phyloP scores from a whole-genome alignment of 805 yeast genomes.

The Wickerhamomyces bisporus region DNA sequence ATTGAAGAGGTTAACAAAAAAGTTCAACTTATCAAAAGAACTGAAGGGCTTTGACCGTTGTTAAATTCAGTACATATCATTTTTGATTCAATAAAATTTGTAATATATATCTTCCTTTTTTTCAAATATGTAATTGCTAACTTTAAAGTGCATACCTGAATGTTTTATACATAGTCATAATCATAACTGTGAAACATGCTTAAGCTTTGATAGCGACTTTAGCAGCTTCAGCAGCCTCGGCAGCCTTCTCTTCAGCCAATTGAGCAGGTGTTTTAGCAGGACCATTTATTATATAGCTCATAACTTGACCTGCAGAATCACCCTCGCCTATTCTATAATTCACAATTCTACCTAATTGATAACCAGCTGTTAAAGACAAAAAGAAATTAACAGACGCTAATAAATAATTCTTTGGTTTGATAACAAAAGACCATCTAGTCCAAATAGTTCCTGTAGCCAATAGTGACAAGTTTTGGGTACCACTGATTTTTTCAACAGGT shows the following conservation, averaged over 20 bases:
- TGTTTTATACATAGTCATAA: too few species aligned
- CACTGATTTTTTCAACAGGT: conserved; percentile 89
- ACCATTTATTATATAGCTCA: conserved; percentile 57
- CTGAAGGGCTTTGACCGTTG: background rate
- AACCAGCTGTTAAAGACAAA: conserved; percentile 84
- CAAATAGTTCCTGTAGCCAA: conserved; percentile 91
- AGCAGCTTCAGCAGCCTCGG: background rate
- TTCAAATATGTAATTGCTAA: too few species aligned
- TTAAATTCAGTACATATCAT: too few species aligned
- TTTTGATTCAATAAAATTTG: too few species aligned
- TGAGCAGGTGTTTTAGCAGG: background rate
- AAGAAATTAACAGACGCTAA: conserved; percentile 93
- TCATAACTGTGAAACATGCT: too few species aligned
- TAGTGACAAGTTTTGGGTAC: conserved; percentile 70
- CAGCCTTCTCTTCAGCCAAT: too few species aligned
- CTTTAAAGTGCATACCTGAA: too few species aligned
- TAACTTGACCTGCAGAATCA: conserved; percentile 51
- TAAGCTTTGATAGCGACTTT: too few species aligned
- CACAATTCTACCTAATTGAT: conserved; percentile 69
- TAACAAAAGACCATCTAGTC: conserved; percentile 98
- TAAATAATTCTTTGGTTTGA: conserved; percentile 78
- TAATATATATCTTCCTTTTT: too few species aligned
- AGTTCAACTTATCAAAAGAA: conserved; percentile 10
- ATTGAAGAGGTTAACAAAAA: conserved; percentile 17
- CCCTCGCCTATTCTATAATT: conserved; percentile 62